Evolutionary conservation across 306 rosid species (phyloP).

Genomic region (Casuarina equisetifolia): DNA sequence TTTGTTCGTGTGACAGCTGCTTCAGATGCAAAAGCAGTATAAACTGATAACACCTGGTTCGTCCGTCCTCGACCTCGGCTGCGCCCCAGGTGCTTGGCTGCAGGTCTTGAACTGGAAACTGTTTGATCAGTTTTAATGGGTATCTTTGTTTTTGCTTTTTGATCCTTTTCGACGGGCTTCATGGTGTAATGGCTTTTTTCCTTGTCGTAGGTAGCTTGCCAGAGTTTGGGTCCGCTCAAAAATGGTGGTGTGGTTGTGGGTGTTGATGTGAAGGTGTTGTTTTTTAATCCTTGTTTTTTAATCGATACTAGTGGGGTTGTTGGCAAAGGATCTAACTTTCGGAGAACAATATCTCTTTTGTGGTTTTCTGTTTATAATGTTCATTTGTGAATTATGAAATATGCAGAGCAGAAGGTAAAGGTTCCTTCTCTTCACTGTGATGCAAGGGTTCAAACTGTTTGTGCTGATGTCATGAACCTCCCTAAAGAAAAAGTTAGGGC

Average conservation of each 20-base stretch:
- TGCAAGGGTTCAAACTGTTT: conserved; percentile 68
- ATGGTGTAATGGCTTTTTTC: conserved; percentile 1
- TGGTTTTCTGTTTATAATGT: neutral
- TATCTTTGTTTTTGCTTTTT: neutral
- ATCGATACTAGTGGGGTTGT: neutral
- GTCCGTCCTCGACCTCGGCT: conserved; percentile 85
- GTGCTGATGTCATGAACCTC: conserved; percentile 75
- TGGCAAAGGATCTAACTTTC: neutral
- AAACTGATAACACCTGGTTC: conserved; percentile 64
- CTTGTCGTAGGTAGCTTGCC: conserved; percentile 66
- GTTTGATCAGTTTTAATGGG: neutral
- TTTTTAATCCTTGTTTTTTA: neutral
- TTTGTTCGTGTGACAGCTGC: conserved; percentile 35
- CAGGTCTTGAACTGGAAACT: conserved; percentile 38
- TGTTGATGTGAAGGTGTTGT: conserved; percentile 69
- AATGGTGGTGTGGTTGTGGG: conserved; percentile 76
- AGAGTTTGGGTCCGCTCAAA: conserved; percentile 72
- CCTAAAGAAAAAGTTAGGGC: conserved; percentile 45
- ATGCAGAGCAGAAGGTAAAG: conserved; percentile 84
- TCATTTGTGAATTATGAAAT: conserved; percentile 28
- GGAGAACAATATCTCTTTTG: neutral
- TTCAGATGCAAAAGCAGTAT: conserved; percentile 82
- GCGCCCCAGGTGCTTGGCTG: conserved; percentile 98
- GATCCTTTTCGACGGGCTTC: neutral
- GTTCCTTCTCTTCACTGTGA: conserved; percentile 76